Evolutionary conservation across 1,139 yeast genomes (phyloP).

Genomic region (Taphrina deformans): DNA sequence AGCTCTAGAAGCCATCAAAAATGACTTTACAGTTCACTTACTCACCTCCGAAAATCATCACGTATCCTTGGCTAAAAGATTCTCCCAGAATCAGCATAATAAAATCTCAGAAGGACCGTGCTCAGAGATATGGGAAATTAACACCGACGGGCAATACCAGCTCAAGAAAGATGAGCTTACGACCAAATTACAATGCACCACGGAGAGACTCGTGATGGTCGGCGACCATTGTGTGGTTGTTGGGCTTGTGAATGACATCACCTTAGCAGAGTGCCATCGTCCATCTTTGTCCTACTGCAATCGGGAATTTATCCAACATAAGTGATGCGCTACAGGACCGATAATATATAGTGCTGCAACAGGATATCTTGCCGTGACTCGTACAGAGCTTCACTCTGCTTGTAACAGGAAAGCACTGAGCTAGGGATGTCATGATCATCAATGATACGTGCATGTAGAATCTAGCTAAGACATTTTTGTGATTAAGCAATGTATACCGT

Average conservation of each 20-base stretch:
- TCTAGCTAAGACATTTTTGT: too few relatives aligned
- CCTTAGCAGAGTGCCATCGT: neutral
- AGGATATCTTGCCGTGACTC: too few relatives aligned
- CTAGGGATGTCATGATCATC: too few relatives aligned
- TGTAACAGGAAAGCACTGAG: too few relatives aligned
- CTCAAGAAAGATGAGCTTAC: neutral
- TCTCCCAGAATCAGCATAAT: neutral
- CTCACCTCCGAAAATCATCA: neutral
- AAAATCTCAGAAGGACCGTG: neutral
- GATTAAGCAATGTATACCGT: too few relatives aligned
- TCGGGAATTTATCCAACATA: neutral
- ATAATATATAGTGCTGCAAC: too few relatives aligned
- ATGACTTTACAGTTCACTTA: neutral
- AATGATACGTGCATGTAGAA: too few relatives aligned
- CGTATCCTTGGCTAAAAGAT: neutral
- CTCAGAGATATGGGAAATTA: neutral
- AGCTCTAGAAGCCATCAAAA: neutral
- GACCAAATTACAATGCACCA: neutral
- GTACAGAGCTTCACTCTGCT: too few relatives aligned
- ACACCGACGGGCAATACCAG: neutral
- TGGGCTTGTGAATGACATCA: neutral
- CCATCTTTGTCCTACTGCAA: neutral
- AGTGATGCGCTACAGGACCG: neutral
- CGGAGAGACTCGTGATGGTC: neutral
- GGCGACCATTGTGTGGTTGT: constrained; percentile 6